Base-by-base conservation (phyloP, 176 grass and related monocot genomes). In the Oryza rufipogon region DNA sequence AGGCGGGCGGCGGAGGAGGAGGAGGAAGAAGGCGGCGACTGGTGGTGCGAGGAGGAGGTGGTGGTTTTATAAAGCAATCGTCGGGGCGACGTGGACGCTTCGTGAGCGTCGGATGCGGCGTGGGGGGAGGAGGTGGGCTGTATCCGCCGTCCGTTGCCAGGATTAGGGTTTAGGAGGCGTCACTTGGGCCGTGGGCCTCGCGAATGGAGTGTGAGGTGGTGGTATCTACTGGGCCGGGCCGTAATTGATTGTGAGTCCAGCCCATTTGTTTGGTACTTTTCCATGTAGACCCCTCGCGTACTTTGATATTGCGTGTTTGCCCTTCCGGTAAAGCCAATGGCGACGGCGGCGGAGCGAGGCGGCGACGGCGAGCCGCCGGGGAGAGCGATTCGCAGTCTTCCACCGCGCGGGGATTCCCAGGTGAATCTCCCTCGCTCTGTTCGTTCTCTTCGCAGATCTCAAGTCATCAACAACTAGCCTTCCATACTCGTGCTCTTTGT, bases 81-180 rank as follows among this genome's bases (percentile, higher is more conserved):
- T 75, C 14, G 39, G 7, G 82, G 9, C 15, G 61, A 86, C 66
- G 73, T 92, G 86, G 83, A 74, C 13, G 9, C 0, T 47, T 44
- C 0, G 0, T 1, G 76, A 74, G 0, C 85, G 89, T 87, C 70
- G 0, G 89, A 91, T 91, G 86, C 15, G 1, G 22, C 4, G 17
- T 26, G 30, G 15, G 28, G 5, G 14, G 6, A 36, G 14, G 32
- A 19, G 52, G 3, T 2, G 14, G 4, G 42, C 4, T 4, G 44
- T 78, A 17, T 89, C 30, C 5, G 26, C 86, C 82, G 90, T 86
- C 73, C 38, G 17, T 11, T 78, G 11, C 12, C 30, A 0, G 58
- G 77, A 86, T 82, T 88, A 89, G 90, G 90, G 90, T 92, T 88
- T 86, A 67, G 73, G 82, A 16, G 30, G 10, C 33, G 16, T 1